Percentiles rank a stretch among this genome's conserved stretches.
phyloP scores from a whole-genome alignment of 352 stramenopile genomes.

The Salisapilia sapeloensis region DNA sequence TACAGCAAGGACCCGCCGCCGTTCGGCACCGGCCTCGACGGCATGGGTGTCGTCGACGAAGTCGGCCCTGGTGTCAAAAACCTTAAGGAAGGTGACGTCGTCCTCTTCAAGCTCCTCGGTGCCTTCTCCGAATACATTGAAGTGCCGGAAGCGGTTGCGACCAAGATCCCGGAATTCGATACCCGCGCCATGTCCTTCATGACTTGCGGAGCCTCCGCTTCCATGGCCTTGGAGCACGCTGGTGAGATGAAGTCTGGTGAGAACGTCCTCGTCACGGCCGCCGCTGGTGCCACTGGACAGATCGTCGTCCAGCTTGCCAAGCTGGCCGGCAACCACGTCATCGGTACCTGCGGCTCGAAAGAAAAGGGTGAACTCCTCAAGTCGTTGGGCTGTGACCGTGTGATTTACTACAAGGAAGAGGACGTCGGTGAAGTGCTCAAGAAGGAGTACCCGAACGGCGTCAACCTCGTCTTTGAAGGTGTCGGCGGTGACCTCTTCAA shows the following conservation, averaged over 20 bases:
- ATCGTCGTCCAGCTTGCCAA: conserved; percentile 77
- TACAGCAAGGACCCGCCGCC: conserved; percentile 17
- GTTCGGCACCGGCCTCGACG: conserved; percentile 24
- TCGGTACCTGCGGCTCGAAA: conserved; percentile 63
- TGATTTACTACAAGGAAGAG: conserved; percentile 81
- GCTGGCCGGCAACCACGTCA: conserved; percentile 59
- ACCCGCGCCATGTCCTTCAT: conserved; percentile 15
- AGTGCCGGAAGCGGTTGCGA: conserved; percentile 11
- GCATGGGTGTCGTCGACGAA: conserved; percentile 14
- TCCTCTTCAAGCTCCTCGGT: conserved; percentile 21
- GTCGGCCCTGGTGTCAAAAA: conserved; percentile 22
- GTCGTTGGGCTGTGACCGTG: conserved; percentile 40
- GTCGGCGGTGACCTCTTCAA: conserved; percentile 37
- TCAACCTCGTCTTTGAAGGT: conserved; percentile 53
- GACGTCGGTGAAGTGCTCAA: conserved; percentile 31
- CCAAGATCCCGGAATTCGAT: conserved; percentile 9
- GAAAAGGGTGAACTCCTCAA: conserved; percentile 76
- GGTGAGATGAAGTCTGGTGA: conserved; percentile 37
- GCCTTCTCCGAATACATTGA: conserved; percentile 35
- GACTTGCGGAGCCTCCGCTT: conserved; percentile 18
- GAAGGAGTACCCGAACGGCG: conserved; percentile 45
- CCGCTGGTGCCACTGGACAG: conserved; percentile 61
- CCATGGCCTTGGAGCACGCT: conserved; percentile 26
- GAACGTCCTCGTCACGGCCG: conserved; percentile 42
- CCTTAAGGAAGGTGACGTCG: conserved; percentile 22